Evolutionary conservation across 1,284 basidiomycete genomes (phyloP).

Genomic region (Erythrobasidium hasegawianum): DNA sequence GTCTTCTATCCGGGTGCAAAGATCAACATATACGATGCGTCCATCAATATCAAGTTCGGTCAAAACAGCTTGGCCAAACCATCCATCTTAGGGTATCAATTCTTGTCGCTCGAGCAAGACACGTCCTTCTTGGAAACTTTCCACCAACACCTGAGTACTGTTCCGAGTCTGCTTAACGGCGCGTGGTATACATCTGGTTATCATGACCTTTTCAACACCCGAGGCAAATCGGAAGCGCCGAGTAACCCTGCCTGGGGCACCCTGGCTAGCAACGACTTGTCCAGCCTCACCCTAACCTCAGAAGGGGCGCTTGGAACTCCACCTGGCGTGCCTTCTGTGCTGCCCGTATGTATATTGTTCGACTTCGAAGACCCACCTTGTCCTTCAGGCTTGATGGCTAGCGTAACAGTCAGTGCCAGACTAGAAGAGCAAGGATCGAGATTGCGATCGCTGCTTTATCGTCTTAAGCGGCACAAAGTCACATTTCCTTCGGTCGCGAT

Average conservation of each 20-base stretch:
- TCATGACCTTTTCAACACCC: neutral
- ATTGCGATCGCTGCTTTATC: too few relatives aligned
- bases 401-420: too few relatives aligned
- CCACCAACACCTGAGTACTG: neutral
- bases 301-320: neutral
- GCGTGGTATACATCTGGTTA: neutral
- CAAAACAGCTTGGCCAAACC: neutral
- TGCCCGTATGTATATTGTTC: neutral
- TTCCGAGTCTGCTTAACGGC: neutral
- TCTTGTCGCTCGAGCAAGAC: conserved; percentile 1
- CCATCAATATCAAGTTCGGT: neutral
- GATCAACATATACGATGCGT: neutral
- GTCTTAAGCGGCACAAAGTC: too few relatives aligned
- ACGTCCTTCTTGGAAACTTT: neutral
- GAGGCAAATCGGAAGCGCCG: neutral
- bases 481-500: too few relatives aligned
- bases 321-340: neutral
- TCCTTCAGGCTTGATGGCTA: too few relatives aligned
- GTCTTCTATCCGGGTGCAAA: neutral
- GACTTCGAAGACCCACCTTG: neutral
- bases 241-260: neutral
- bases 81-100: neutral
- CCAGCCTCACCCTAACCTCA: neutral
- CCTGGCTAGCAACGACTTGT: neutral
- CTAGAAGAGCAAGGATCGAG: too few relatives aligned